These are phyloP conservation scores for Thecaphora frezii DNA, from an alignment of 1,284 basidiomycete species.

Conservation along the genomic window DNA sequence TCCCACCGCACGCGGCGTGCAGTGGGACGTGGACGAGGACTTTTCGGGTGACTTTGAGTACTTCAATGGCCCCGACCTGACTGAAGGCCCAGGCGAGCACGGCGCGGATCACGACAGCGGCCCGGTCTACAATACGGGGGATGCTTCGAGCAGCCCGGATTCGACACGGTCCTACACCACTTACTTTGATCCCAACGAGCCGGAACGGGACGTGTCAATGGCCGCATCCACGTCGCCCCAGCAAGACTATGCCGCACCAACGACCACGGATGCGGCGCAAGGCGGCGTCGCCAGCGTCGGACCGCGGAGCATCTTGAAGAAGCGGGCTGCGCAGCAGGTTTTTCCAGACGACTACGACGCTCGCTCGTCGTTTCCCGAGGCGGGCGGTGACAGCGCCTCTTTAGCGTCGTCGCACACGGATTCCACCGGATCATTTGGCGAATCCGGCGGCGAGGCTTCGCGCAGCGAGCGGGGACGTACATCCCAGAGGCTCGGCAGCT, in stretches of 20 bases:
- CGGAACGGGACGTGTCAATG: constrained; percentile 35
- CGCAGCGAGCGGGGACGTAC: constrained; percentile 33
- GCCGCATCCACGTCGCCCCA: constrained; percentile 35
- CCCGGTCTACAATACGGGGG: constrained; percentile 41
- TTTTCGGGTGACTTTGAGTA: constrained; percentile 69
- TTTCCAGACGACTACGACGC: constrained; percentile 24
- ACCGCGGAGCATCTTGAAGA: constrained; percentile 44
- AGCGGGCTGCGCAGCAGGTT: constrained; percentile 25
- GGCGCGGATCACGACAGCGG: constrained; percentile 9
- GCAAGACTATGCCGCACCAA: constrained; percentile 7
- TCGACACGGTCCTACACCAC: constrained; percentile 34
- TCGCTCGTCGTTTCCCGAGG: constrained; percentile 9
- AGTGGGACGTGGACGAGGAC: constrained; percentile 60
- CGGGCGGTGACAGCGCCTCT: constrained; percentile 31
- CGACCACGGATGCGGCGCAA: constrained; percentile 24
- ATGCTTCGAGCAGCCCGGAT: constrained; percentile 42
- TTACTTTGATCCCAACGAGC: constrained; percentile 42
- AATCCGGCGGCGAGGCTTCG: constrained; percentile 1
- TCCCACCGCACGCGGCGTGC: constrained; percentile 33
- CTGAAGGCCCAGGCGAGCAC: constrained; percentile 21
- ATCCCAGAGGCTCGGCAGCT: constrained; percentile 43
- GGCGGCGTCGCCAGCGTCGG: constrained; percentile 21
- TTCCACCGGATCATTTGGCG: constrained; percentile 17
- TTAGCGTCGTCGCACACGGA: constrained; percentile 19
- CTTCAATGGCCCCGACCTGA: constrained; percentile 66